A percentile compares a stretch with the other conserved stretches of the same genome.
Evolutionary conservation across 192 early-diverging fungal species (phyloP).

Genomic region (Backusella parvicylindrica): DNA sequence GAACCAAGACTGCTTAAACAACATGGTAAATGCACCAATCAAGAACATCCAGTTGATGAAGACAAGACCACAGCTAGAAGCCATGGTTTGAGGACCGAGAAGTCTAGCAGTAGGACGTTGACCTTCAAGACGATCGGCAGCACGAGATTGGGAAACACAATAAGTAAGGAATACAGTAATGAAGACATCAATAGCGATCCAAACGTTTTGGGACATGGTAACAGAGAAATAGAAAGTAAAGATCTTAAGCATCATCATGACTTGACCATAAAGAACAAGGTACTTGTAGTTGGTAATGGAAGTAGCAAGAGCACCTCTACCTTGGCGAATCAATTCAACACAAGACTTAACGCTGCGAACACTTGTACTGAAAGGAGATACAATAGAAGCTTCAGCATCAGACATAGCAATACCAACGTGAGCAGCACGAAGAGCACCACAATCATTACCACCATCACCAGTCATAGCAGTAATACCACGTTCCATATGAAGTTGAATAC

Average conservation of each 20-base stretch:
- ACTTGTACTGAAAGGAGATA: conserved; percentile 73
- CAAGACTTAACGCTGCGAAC: conserved; percentile 63
- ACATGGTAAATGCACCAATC: conserved; percentile 42
- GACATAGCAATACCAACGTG: conserved; percentile 80
- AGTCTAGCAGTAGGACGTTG: conserved; percentile 69
- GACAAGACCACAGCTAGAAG: conserved; percentile 58
- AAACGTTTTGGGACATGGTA: conserved; percentile 55
- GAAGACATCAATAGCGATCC: conserved; percentile 69
- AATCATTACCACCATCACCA: conserved; percentile 86
- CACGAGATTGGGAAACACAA: conserved; percentile 58
- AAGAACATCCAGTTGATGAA: conserved; percentile 65
- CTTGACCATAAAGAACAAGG: conserved; percentile 60
- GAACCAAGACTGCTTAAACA: conserved; percentile 55
- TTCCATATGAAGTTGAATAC: conserved; percentile 74
- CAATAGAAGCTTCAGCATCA: conserved; percentile 78
- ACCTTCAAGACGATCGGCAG: conserved; percentile 49
- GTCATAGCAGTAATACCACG: conserved; percentile 77
- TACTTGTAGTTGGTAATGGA: conserved; percentile 70
- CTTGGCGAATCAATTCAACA: conserved; percentile 67
- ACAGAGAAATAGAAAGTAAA: conserved; percentile 66
- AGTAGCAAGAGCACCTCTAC: conserved; percentile 66
- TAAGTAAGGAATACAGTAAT: conserved; percentile 60
- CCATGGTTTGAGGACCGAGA: conserved; percentile 64
- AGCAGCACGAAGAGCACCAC: conserved; percentile 76
- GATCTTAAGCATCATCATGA: conserved; percentile 60